Conservation (phyloP, 164 flowering plant genomes). For the Magnolia changhungtana region DNA sequence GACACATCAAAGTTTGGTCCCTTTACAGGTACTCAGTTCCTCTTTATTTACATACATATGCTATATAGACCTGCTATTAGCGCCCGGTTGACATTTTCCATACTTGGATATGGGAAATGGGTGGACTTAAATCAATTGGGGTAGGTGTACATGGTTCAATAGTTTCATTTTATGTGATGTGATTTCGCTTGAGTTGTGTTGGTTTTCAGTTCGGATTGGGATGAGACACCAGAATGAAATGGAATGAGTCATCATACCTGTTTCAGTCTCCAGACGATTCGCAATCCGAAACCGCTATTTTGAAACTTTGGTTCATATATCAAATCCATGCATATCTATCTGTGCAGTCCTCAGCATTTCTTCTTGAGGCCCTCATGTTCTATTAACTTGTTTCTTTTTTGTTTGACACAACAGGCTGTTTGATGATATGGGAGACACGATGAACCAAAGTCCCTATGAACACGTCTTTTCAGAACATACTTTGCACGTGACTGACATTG, state of each 20-base stretch:
- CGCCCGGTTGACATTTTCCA: no score
- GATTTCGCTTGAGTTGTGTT: no score
- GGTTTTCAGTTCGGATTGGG: no score
- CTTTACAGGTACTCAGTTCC: constrained; percentile 44
- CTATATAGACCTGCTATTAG: not conserved
- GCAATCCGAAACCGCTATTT: not conserved
- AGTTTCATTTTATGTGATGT: not conserved
- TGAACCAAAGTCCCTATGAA: constrained; percentile 37
- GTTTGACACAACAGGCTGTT: constrained; percentile 43
- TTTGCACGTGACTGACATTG: constrained; percentile 62
- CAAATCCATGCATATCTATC: no score
- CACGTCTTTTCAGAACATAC: constrained; percentile 66
- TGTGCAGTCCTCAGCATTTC: no score
- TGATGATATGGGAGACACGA: constrained; percentile 44
- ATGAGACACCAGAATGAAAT: no score
- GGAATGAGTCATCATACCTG: not conserved
- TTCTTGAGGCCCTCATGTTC: not conserved
- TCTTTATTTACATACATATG: not conserved
- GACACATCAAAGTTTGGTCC: constrained; percentile 73
- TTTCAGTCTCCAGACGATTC: not conserved
- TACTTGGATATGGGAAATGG: no score
- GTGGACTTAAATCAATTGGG: not conserved
- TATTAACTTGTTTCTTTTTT: not conserved
- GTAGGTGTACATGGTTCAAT: not conserved
- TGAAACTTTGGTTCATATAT: no score